Base-by-base conservation (phyloP, 2,329 filamentous ascomycete genomes). In the Aspergillus luchuensis region DNA sequence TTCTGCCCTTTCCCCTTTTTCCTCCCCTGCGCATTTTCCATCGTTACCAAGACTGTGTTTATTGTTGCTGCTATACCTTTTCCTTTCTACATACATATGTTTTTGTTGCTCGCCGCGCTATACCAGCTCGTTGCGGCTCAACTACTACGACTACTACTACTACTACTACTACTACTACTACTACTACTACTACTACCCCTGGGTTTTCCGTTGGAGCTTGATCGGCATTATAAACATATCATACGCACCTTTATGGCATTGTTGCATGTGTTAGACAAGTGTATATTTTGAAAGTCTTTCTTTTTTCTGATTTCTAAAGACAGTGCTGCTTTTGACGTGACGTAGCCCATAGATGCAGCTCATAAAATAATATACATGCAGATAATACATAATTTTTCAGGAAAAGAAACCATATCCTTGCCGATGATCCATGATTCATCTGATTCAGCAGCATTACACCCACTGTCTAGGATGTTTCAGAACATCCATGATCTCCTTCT, bases 401-500 rank as follows among this genome's bases (percentile, higher is more conserved):
- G 33, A 36, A 43, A 39, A 54, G 15, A 52, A 43, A 57, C 30
- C 33, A 36, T 15, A 13, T 36, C 33, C 33, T 41, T 47, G 23
- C 30, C 8, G 11, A 19, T 17, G 8, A 8, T 2, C 7, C 25
- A 28, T 28, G 25, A 8, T 28, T 2, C 25, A 28, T 8, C 7
- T 28, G 4, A 23, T 17, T 15, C 25, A 17, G 21, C 28, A 15
- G 25, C 38, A 21, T 69, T 72, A 85, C 56, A 82, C 84, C 87
- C 87, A 89, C 64, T 88, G 85, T 62, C 80, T 80, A 3, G 87
- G 86, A 67, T 84, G 82, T 75, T 80, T 85, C 65, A 89, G 71
- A 43, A 89, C 90, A 61, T 94, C 88, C 52, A 97, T 82, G 63
- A 98, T 78, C 66, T 91, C 84, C 76, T 91, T 89, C 80, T 99